Evolutionary conservation across 1,139 yeast genomes (phyloP).

Genomic region (Hansenula lynferdii): DNA sequence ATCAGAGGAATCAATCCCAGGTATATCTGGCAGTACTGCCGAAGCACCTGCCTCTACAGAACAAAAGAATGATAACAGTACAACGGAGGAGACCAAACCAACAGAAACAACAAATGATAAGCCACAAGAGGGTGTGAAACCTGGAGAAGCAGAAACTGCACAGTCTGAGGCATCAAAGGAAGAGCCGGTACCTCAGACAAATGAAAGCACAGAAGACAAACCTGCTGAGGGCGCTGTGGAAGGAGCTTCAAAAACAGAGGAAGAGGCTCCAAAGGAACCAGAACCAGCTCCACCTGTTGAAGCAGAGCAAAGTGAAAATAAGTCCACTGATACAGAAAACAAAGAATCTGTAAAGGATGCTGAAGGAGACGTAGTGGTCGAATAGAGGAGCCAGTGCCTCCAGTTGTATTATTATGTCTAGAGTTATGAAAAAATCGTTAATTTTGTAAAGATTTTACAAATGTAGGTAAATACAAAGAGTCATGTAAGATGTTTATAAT

Average conservation of each 20-base stretch:
- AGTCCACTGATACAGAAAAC: too few species aligned
- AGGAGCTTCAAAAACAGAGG: not conserved
- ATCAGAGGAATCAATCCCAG: constrained; percentile 45
- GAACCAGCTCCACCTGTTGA: not conserved
- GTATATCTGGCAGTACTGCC: constrained; percentile 28
- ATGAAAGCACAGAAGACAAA: not conserved
- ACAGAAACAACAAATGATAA: constrained; percentile 1
- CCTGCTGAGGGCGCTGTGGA: not conserved
- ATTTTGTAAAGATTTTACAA: too few species aligned
- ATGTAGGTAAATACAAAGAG: too few species aligned
- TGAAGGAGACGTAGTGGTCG: constrained; percentile 13
- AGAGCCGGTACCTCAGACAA: not conserved
- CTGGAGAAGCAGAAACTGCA: not conserved
- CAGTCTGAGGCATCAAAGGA: not conserved
- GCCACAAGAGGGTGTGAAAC: constrained; percentile 5
- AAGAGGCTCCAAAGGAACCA: not conserved
- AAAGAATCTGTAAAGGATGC: constrained; percentile 8
- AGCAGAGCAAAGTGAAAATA: not conserved
- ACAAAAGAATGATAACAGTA: not conserved
- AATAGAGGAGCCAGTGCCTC: too few species aligned
- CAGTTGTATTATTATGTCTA: not conserved
- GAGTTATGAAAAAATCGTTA: too few species aligned
- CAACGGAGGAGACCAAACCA: not conserved
- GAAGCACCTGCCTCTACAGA: not conserved
- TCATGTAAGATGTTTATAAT: not conserved